Conservation (phyloP, 176 grass and related monocot species). For the Pharus latifolius region DNA sequence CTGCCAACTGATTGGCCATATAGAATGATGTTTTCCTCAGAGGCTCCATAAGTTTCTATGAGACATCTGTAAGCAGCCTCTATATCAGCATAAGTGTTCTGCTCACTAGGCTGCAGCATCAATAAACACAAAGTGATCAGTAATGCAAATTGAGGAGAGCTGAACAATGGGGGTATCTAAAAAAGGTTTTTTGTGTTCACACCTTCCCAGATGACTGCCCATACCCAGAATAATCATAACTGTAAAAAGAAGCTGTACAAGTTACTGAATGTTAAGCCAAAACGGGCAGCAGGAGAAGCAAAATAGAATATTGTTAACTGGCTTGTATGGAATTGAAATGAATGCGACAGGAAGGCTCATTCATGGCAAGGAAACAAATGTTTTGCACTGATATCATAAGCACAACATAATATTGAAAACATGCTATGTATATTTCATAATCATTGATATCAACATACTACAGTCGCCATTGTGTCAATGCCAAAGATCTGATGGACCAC, state of each 20-base stretch:
- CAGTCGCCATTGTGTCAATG: neutral
- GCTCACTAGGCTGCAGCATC: slow-evolving; percentile 65
- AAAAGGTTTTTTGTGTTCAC: slow-evolving; percentile 16
- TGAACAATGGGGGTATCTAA: neutral
- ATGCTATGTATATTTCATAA: neutral
- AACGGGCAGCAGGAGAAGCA: neutral
- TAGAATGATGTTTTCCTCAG: slow-evolving; percentile 71
- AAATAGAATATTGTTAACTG: neutral
- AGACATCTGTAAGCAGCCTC: slow-evolving; percentile 83
- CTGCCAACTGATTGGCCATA: slow-evolving; percentile 99
- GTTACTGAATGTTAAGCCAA: neutral
- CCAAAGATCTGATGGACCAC: neutral
- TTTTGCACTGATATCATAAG: neutral
- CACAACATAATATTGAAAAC: neutral
- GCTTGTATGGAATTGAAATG: neutral
- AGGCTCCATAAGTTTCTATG: slow-evolving; percentile 59
- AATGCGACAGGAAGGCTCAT: neutral
- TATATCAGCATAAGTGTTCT: slow-evolving; percentile 92
- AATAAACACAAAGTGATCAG: slow-evolving; percentile 17
- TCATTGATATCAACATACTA: neutral
- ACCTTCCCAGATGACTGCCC: slow-evolving; percentile 83
- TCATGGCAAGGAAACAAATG: neutral
- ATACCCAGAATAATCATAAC: slow-evolving; percentile 82
- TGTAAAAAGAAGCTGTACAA: slow-evolving; percentile 13
- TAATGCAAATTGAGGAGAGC: neutral